phyloP scores from a whole-genome alignment of 202 grass and related monocot genomes.

The Musa balbisiana region DNA sequence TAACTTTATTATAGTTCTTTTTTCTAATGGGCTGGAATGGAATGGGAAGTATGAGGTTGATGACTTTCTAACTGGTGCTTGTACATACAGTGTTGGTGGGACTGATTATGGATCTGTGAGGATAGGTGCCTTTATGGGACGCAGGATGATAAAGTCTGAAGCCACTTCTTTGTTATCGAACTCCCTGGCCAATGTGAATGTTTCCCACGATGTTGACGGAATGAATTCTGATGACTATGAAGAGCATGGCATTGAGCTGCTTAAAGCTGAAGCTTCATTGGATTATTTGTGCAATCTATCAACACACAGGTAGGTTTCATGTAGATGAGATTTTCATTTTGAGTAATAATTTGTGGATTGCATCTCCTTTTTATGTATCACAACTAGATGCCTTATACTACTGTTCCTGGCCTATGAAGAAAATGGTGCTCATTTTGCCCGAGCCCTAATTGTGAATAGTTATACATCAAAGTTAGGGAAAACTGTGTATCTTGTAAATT shows the following conservation, averaged over 20 bases:
- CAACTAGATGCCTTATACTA: not conserved
- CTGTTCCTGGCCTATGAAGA: not conserved
- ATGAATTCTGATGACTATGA: conserved; percentile 35
- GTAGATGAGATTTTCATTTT: conserved; percentile 1
- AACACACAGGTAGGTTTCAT: conserved; percentile 55
- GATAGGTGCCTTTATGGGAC: conserved; percentile 93
- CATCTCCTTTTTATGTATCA: not conserved
- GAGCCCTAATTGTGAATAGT: not conserved
- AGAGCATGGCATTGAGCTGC: conserved; percentile 57
- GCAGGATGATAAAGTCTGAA: conserved; percentile 75
- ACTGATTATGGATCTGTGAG: conserved; percentile 92
- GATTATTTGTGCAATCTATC: conserved; percentile 84
- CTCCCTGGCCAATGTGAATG: conserved; percentile 28
- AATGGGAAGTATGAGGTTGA: not conserved
- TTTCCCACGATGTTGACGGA: conserved; percentile 14
- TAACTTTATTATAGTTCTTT: not conserved
- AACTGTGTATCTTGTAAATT: not conserved
- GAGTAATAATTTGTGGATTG: not conserved
- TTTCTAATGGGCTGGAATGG: not conserved
- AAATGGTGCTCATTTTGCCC: not conserved
- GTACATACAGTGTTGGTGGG: conserved; percentile 70
- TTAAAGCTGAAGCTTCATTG: conserved; percentile 71
- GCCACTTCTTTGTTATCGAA: conserved; percentile 52
- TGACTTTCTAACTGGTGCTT: conserved; percentile 2
- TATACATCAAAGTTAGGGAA: not conserved